Base-by-base conservation (phyloP, 2,329 filamentous ascomycete species). In the Fusarium sp. region DNA sequence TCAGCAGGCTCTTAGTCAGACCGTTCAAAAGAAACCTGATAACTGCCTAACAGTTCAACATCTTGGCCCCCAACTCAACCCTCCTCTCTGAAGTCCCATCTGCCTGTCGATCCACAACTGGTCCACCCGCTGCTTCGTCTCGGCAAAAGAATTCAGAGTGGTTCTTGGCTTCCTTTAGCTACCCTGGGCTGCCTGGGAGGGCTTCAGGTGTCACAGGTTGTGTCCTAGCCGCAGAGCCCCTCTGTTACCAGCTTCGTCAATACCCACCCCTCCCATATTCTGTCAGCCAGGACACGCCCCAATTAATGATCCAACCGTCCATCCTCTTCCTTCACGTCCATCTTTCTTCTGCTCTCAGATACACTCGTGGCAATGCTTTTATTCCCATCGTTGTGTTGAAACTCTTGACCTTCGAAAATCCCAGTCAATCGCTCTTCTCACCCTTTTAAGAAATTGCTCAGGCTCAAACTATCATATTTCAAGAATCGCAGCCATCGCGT, bases 221-320 rank as follows among this genome's bases (percentile, higher is more conserved):
- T 59, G 67, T 65, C 58, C 62, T 72, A 71, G 65, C 65, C 67
- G 70, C 67, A 72, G 67, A 67, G 57, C 59, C 65, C 65, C 65
- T 65, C 55, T 56, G 39, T 39, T 63, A 37, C 65, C 57, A 37
- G 53, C 46, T 65, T 61, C 30, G 27, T 58, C 49, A 15, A 57
- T 70, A 53, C 43, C 59, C 62, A 70, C 67, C 41, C 63, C 54
- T 56, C 67, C 62, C 62, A 70, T 44, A 35, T 56, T 45, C 44
- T 30, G 40, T 58, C 61, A 65, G 37, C 65, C 50, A 59, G 27
- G 63, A 43, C 66, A 62, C 53, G 45, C 52, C 56, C 54, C 61
- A 51, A 55, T 67, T 68, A 45, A 56, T 49, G 66, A 50, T 62
- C 52, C 49, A 63, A 47, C 55, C 40, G 49, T 48, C 55, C 40